Evolutionary conservation across 495 filamentous ascomycete genomes (phyloP), one percentile per base, ranked within the genome.

Genomic region (Stereocaulon alpinum): DNA sequence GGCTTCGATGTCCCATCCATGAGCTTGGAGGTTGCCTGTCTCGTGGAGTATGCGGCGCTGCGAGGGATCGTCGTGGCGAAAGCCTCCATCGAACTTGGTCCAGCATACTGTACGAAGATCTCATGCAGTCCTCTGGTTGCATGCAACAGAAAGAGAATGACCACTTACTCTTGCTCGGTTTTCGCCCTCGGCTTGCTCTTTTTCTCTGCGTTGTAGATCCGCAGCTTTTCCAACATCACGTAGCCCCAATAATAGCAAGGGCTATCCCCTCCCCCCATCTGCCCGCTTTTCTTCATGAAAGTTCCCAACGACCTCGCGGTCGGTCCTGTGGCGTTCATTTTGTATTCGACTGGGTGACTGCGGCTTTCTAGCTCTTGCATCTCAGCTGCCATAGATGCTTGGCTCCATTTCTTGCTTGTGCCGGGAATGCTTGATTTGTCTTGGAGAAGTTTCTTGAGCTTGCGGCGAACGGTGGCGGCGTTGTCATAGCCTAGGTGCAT

Each of bases 391-490:
- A 65, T 59, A 18, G 45, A 11, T 9, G 55, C 55, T 48, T 65
- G 49, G 20, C 18, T 65, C 63, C 59, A 65, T 56, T 59, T 62
- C 42, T 65, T 62, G n/a, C 42, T 59, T 15, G 51, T 49, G 42
- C 52, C 43, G 12, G 63, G 63, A 32, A 65, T 65, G 40, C 27
- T 56, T 3, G 27, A 17, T 52, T 65, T 65, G 34, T 55, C 54
- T n/a, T 48, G 30, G n/a, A 65, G 40, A n/a, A 65, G 60, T 30
- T 56, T 65, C 11, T 62, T 59, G 20, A 65, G 55, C 59, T 65
- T 62, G 42, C 59, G 63, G 17, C 59, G 63, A 37, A 65, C 55
- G 20, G 48, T 48, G 4, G 63, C 20, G 6, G 60, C 63, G 56
- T 65, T 53, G 60, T 62, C 60, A 43, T 62, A 65, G 63, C 60